A percentile compares a stretch with the other conserved stretches of the same genome.
phyloP scores from a whole-genome alignment of 1,284 basidiomycete species.

The Rhodotorula glutinis region DNA sequence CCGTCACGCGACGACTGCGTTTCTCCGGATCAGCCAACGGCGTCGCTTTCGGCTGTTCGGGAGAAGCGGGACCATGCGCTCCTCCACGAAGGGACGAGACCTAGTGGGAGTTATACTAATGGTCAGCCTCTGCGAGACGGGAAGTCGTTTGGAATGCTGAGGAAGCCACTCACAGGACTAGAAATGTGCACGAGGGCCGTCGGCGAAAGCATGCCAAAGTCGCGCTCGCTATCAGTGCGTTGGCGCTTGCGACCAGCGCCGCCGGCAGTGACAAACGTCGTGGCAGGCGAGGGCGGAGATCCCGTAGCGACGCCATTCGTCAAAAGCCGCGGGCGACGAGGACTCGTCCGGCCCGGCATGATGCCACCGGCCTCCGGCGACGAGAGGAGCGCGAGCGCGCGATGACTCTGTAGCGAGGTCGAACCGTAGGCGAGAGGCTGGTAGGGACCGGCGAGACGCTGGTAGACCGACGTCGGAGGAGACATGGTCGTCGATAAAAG shows the following conservation, averaged over 20 bases:
- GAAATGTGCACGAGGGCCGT: slow-evolving; percentile 33
- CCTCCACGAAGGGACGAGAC: slow-evolving; percentile 36
- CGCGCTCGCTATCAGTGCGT: slow-evolving; percentile 33
- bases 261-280: slow-evolving; percentile 36
- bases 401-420: slow-evolving; percentile 20
- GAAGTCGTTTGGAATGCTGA: background rate
- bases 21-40: slow-evolving; percentile 33
- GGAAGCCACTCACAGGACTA: slow-evolving; percentile 30
- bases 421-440: slow-evolving; percentile 39
- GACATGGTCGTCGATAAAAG: slow-evolving; percentile 31
- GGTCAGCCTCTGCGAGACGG: too few species aligned
- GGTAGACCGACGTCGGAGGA: slow-evolving; percentile 43
- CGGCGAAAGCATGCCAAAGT: slow-evolving; percentile 27
- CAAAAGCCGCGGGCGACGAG: background rate
- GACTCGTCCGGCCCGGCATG: slow-evolving; percentile 32
- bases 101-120: background rate
- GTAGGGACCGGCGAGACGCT: slow-evolving; percentile 43
- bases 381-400: slow-evolving; percentile 40
- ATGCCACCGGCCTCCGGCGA: slow-evolving; percentile 42
- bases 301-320: background rate
- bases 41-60: slow-evolving; percentile 22
- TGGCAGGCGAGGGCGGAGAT: background rate
- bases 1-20: slow-evolving; percentile 21
- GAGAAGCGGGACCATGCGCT: slow-evolving; percentile 32
- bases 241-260: slow-evolving; percentile 2